Conservation (phyloP, 805 yeast species). For the Kodamaea kaohsiungensis region DNA sequence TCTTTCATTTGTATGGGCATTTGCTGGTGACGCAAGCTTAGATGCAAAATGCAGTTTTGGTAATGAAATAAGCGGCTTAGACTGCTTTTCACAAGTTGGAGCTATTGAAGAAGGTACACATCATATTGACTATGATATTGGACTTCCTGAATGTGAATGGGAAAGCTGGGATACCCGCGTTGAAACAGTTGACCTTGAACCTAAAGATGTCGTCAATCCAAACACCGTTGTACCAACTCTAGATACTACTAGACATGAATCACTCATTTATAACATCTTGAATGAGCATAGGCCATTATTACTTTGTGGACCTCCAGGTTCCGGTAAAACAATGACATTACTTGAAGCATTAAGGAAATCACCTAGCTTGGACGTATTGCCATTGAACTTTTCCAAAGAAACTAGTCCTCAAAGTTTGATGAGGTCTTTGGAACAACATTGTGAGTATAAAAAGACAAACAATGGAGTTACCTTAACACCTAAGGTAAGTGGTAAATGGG, state of each 20-base stretch:
- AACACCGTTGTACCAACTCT: slow-evolving; percentile 73
- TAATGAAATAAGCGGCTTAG: slow-evolving; percentile 10
- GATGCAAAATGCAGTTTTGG: slow-evolving; percentile 29
- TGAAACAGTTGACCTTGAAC: slow-evolving; percentile 48
- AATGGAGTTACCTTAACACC: slow-evolving; percentile 62
- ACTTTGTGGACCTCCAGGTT: slow-evolving; percentile 95
- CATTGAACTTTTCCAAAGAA: slow-evolving; percentile 82
- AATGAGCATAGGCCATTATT: slow-evolving; percentile 60
- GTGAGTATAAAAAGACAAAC: slow-evolving; percentile 55
- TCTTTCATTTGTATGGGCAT: slow-evolving; percentile 58
- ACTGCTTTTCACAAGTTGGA: slow-evolving; percentile 29
- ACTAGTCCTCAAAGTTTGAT: slow-evolving; percentile 64
- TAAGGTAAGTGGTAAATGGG: slow-evolving; percentile 59
- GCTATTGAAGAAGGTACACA: slow-evolving; percentile 14
- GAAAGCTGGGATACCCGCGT: slow-evolving; percentile 39
- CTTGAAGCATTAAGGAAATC: slow-evolving; percentile 64
- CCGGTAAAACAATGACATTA: slow-evolving; percentile 93
- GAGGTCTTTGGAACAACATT: slow-evolving; percentile 69
- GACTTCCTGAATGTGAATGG: slow-evolving; percentile 52
- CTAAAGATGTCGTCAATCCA: slow-evolving; percentile 60
- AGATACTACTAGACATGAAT: slow-evolving; percentile 73
- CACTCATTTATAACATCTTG: slow-evolving; percentile 56
- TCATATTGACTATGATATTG: slow-evolving; percentile 43
- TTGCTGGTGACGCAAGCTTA: slow-evolving; percentile 54
- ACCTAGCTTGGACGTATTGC: slow-evolving; percentile 57